phyloP scores from a whole-genome alignment of 345 rosid genomes.

The Arabidopsis arenosa region DNA sequence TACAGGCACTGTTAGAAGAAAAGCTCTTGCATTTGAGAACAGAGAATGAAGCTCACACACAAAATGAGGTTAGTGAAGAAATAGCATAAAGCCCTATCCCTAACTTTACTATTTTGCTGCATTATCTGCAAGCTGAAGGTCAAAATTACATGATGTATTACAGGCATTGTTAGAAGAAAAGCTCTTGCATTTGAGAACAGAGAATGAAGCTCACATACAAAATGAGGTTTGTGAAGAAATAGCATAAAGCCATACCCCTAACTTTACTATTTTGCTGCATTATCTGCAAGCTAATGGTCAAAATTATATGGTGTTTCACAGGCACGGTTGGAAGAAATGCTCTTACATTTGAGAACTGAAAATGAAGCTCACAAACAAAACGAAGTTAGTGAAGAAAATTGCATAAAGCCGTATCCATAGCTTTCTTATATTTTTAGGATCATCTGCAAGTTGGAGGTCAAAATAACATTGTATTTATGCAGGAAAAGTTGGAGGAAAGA shows the following conservation, averaged over 20 bases:
- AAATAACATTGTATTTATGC: constrained; percentile 24
- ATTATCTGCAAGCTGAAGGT: constrained; percentile 15
- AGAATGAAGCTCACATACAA: constrained; percentile 39
- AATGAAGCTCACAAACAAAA: constrained; percentile 47
- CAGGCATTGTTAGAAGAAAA: constrained; percentile 42
- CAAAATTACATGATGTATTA: constrained; percentile 18
- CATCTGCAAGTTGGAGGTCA: constrained; percentile 16
- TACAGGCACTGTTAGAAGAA: constrained; percentile 39
- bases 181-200: constrained; percentile 32
- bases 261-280: background rate
- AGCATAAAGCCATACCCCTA: background rate
- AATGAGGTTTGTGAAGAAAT: constrained; percentile 34
- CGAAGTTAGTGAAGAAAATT: constrained; percentile 45
- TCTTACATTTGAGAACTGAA: constrained; percentile 44
- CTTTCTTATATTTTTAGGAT: constrained; percentile 18
- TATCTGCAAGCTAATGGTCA: constrained; percentile 15
- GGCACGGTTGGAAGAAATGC: constrained; percentile 50
- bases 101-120: background rate
- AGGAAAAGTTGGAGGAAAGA: constrained; percentile 42
- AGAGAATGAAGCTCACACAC: constrained; percentile 39
- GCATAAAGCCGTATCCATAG: constrained; percentile 3
- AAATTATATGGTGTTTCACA: constrained; percentile 34
- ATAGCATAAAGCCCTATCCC: background rate
- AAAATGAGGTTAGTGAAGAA: constrained; percentile 38
- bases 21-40: constrained; percentile 29